Evolutionary conservation across 495 filamentous ascomycete species (phyloP).

Genomic region (Amorphotheca resinae): DNA sequence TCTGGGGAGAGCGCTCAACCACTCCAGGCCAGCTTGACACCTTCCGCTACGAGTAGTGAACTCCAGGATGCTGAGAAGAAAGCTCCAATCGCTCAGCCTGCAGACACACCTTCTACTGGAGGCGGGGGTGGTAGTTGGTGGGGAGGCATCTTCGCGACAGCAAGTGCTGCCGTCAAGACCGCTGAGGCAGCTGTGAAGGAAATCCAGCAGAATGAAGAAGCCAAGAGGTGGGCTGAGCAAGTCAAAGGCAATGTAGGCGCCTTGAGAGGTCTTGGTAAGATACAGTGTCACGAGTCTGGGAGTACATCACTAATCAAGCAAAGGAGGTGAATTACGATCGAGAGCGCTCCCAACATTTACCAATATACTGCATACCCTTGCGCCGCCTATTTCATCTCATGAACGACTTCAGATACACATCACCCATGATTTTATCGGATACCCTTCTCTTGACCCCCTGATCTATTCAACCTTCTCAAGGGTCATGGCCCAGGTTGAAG

Average conservation of each 20-base stretch:
- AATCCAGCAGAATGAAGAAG: constrained; percentile 92
- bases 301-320: constrained; percentile 5
- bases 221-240: constrained; percentile 89
- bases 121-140: constrained; percentile 61
- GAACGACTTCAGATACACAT: constrained; percentile 97
- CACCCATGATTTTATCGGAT: constrained; percentile 87
- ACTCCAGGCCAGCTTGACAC: constrained; percentile 46
- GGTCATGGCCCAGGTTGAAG: constrained; percentile 97
- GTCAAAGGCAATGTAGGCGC: constrained; percentile 84
- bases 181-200: constrained; percentile 90
- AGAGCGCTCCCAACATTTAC: constrained; percentile 91
- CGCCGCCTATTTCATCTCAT: constrained; percentile 92
- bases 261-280: constrained; percentile 65
- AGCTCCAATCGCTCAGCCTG: constrained; percentile 14
- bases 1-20: constrained; percentile 62
- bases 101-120: constrained; percentile 10
- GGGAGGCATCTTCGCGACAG: constrained; percentile 68
- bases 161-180: constrained; percentile 79
- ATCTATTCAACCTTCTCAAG: constrained; percentile 89
- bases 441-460: constrained; percentile 86
- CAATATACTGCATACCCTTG: constrained; percentile 84
- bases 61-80: constrained; percentile 37
- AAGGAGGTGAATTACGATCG: constrained; percentile 81
- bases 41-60: constrained; percentile 38
- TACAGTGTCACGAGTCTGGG: not conserved